Evolutionary conservation across 1,139 yeast genomes (phyloP), one percentile per base, ranked within the genome.

Genomic region (Lodderomyces margitis): DNA sequence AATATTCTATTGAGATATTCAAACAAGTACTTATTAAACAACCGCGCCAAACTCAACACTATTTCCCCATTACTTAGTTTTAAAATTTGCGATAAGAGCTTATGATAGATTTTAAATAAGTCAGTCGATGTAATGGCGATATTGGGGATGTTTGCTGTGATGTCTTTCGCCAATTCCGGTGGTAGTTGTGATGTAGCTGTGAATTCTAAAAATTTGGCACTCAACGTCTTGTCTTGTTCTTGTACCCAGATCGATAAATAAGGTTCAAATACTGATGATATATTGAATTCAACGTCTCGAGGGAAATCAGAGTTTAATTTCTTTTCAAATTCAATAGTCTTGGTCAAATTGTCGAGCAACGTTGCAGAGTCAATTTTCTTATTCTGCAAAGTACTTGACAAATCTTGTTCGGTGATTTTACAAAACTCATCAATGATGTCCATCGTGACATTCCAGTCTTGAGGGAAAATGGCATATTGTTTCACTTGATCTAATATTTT

Each of bases 81-180:
- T 16, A 86, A 70, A n/a, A 87, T 74, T 57, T 89, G 97, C 8
- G 82, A 71, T 33, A 92, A 64, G 9, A 86, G 66, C 41, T 82
- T 82, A 43, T 95, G 78, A 58, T 86, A 89, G 5, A 78, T 66
- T 51, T 88, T 78, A 61, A 92, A 91, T 35, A 92, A 63, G 50
- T 92, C 98, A 1, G 95, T 88, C 6, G 96, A 85, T 0, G 96
- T 87, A 30, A 83, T 83, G 8, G 88, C 71, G 12, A 88, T 87
- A 46, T 81, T 75, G 1, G 85, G 81, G 9, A 66, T 66, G 45
- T 61, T 66, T 39, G 70, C 64, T 17, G 57, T 62, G 49, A 58
- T 44, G 15, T 53, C 55, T 3, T 57, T 53, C 11, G 57, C 49
- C 37, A 68, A 66, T 44, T 70, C 76, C 5, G 47, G 42, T 2